Base-by-base conservation (phyloP, 2,329 filamentous ascomycete genomes). In the Colletotrichum tamarilloi region DNA sequence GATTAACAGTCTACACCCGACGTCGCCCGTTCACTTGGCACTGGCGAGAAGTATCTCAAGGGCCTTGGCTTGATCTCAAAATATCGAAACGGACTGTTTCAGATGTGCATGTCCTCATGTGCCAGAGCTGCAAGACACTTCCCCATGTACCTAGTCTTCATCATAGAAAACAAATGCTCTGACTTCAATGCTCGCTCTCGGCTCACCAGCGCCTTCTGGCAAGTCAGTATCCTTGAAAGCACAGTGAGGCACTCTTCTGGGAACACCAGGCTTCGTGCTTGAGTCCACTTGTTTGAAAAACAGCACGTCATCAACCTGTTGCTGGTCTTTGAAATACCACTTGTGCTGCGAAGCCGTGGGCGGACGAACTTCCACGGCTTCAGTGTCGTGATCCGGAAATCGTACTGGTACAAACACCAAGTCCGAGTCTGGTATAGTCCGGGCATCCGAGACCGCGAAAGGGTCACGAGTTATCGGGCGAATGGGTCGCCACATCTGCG, bases 161-260 rank as follows among this genome's bases (percentile, higher is more conserved):
- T 83, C 8, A 82, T 84, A 75, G 66, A 93, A 93, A 0, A 94
- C 89, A 81, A 94, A 85, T 55, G 90, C 89, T 77, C 92, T 85
- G 24, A 94, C 91, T 81, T 94, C 92, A 80, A 94, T 93, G 78
- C 91, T 93, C 82, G 93, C 90, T 77, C 92, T 85, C 2, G 87
- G 87, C 65, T 87, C 87, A 28, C 88, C 90, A 14, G 87, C 89
- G 62, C 85, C 84, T 0, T 93, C 78, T 86, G 87, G 71, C 32
- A 71, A 26, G 8, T 71, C 73, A 12, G 82, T 81, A 78, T 88
- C 84, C 16, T 80, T 80, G 81, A 90, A 89, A 3, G 87, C 85
- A 12, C 83, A 84, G 76, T 90, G 88, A 35, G 87, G 87, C 30
- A 87, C 83, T 8, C 87, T 79, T 7, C 86, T 82, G 1, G 87